Evolutionary conservation across 768 basidiomycete species (phyloP).

Genomic region (Lactifluus hygrophoroides): DNA sequence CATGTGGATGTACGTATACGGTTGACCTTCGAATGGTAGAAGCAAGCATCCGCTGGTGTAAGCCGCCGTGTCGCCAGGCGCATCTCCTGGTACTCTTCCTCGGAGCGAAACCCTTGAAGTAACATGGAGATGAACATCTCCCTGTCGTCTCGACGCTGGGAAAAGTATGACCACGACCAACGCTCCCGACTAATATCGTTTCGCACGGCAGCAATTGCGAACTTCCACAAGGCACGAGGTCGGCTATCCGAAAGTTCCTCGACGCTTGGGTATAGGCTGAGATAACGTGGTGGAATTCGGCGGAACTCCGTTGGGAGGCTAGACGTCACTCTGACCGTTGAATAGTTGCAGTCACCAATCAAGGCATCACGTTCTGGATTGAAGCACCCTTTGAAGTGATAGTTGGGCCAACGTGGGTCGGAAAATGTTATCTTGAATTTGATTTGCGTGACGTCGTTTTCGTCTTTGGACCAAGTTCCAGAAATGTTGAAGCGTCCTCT

Average conservation of each 20-base stretch:
- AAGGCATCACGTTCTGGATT: constrained; percentile 4
- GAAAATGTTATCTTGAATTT: constrained; percentile 16
- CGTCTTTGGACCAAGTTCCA: constrained; percentile 16
- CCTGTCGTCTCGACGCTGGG: constrained; percentile 25
- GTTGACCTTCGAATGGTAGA: constrained; percentile 21
- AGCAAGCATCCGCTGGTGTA: constrained; percentile 23
- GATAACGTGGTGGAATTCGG: constrained; percentile 20
- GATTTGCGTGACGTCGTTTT: constrained; percentile 13
- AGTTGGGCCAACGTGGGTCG: not conserved
- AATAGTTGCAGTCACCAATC: not conserved
- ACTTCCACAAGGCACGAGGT: constrained; percentile 27
- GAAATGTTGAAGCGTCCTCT: constrained; percentile 16
- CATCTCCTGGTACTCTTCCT: constrained; percentile 21
- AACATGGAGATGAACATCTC: constrained; percentile 23
- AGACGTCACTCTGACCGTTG: not conserved
- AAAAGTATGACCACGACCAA: constrained; percentile 28
- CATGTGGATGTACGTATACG: constrained; percentile 19
- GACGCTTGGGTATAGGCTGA: constrained; percentile 24
- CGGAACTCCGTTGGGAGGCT: constrained; percentile 22
- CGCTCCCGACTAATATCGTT: constrained; percentile 21
- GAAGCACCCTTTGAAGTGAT: constrained; percentile 4
- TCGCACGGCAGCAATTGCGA: constrained; percentile 24
- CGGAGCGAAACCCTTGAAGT: constrained; percentile 21
- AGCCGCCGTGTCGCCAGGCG: constrained; percentile 15
- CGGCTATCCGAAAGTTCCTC: constrained; percentile 21